A percentile compares a stretch with the other conserved stretches of the same genome.
phyloP scores from a whole-genome alignment of 768 basidiomycete species.

The Gloeopeniophorella convolvens region DNA sequence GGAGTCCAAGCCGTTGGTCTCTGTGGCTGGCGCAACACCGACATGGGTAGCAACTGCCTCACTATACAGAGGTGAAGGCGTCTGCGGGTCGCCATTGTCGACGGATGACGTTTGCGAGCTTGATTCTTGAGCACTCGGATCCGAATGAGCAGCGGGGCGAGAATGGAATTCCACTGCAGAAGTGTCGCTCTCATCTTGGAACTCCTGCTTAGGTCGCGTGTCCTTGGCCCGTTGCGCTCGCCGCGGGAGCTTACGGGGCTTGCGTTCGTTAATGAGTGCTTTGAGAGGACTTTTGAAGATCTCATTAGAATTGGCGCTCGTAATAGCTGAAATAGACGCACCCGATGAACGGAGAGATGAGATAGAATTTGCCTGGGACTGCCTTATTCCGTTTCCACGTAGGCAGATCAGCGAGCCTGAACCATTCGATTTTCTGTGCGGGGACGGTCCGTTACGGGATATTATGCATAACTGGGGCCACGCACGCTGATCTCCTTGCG shows the following conservation, averaged over 20 bases:
- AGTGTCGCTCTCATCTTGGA: slow-evolving; percentile 27
- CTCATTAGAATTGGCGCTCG: slow-evolving; percentile 12
- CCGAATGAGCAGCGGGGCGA: slow-evolving; percentile 28
- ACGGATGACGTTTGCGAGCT: slow-evolving; percentile 59
- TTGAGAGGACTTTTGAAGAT: slow-evolving; percentile 47
- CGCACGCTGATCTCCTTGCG: slow-evolving; percentile 96
- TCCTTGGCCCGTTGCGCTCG: slow-evolving; percentile 30
- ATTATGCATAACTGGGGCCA: slow-evolving; percentile 10
- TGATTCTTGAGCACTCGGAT: slow-evolving; percentile 44
- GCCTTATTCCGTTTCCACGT: slow-evolving; percentile 82
- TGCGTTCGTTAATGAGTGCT: slow-evolving; percentile 58
- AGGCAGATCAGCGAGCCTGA: slow-evolving; percentile 79
- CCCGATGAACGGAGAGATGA: slow-evolving; percentile 92
- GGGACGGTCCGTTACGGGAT: slow-evolving; percentile 19
- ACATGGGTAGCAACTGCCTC: slow-evolving; percentile 33
- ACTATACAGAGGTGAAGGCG: slow-evolving; percentile 54
- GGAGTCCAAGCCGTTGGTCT: slow-evolving; percentile 24
- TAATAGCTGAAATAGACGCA: slow-evolving; percentile 25
- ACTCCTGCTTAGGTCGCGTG: slow-evolving; percentile 13
- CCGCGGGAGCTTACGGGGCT: slow-evolving; percentile 42
- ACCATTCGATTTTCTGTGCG: slow-evolving; percentile 93
- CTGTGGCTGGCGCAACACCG: slow-evolving; percentile 28
- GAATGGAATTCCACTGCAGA: slow-evolving; percentile 20
- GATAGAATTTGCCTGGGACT: slow-evolving; percentile 78
- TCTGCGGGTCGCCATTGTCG: slow-evolving; percentile 55